Percentiles rank a stretch among this genome's conserved stretches.
Conservation (phyloP, 345 rosid species). For the Viola odorata region DNA sequence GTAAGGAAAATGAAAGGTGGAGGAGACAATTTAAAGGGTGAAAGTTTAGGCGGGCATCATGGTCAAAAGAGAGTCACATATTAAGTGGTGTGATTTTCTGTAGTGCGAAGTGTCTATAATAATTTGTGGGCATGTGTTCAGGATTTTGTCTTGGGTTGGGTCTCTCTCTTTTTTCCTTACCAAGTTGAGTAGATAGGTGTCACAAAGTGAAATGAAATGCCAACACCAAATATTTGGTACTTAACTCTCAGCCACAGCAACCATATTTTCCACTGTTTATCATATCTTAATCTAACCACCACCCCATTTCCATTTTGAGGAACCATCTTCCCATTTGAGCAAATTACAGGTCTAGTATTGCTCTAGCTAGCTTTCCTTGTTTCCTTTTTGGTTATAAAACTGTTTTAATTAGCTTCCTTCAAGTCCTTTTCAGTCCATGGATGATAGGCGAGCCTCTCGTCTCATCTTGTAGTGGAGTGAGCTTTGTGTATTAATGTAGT, state of each 20-base stretch:
- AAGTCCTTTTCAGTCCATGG: not conserved
- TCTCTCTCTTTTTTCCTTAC: slow-evolving; percentile 13
- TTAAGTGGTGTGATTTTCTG: not conserved
- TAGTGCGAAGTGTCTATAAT: not conserved
- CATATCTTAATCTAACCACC: too few species aligned
- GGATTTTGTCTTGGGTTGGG: slow-evolving; percentile 20
- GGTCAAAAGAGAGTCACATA: slow-evolving; percentile 17
- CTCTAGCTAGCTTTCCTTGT: too few species aligned
- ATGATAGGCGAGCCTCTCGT: not conserved
- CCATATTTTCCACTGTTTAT: slow-evolving; percentile 11
- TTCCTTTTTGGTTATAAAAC: too few species aligned
- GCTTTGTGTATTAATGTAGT: too few species aligned
- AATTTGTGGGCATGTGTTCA: not conserved
- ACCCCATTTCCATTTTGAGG: slow-evolving; percentile 9
- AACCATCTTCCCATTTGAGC: not conserved
- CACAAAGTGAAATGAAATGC: slow-evolving; percentile 23
- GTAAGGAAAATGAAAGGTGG: slow-evolving; percentile 35
- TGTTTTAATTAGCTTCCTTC: too few species aligned
- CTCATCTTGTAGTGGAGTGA: slow-evolving; percentile 2
- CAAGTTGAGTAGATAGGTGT: slow-evolving; percentile 19
- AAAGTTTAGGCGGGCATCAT: slow-evolving; percentile 51
- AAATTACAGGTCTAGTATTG: too few species aligned
- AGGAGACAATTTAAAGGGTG: slow-evolving; percentile 67
- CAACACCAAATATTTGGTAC: slow-evolving; percentile 6
- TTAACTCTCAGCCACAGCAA: slow-evolving; percentile 12